phyloP scores from a whole-genome alignment of 371 early-diverging fungal genomes.

The Chytridium lagenaria region DNA sequence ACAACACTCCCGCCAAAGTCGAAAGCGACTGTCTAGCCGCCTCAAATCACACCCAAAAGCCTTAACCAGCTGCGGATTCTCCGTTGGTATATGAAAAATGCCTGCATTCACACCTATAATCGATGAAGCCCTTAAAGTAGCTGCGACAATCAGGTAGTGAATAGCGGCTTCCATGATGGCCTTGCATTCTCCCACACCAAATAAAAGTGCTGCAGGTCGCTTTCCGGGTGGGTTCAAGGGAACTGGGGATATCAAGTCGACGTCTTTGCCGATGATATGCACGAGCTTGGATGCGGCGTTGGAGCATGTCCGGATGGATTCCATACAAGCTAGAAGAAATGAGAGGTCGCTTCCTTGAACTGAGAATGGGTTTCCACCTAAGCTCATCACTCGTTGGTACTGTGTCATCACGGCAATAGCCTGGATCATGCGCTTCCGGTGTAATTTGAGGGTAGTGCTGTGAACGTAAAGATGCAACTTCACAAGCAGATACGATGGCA shows the following conservation, averaged over 20 bases:
- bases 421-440: conserved; percentile 6
- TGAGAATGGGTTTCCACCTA: neutral
- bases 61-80: neutral
- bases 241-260: neutral
- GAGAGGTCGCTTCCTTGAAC: neutral
- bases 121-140: conserved; percentile 3
- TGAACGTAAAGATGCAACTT: neutral
- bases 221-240: neutral
- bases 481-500: neutral
- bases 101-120: neutral
- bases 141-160: neutral
- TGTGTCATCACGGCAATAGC: neutral
- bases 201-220: neutral
- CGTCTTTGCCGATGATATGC: neutral
- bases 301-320: neutral
- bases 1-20: neutral
- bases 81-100: neutral
- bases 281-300: neutral
- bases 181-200: conserved; percentile 9
- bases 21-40: neutral
- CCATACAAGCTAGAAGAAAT: neutral
- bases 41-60: neutral
- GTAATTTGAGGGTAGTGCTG: neutral
- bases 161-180: conserved; percentile 4
- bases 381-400: neutral